phyloP scores from a whole-genome alignment of 2,329 filamentous ascomycete species.

The Sporothrix mexicana region DNA sequence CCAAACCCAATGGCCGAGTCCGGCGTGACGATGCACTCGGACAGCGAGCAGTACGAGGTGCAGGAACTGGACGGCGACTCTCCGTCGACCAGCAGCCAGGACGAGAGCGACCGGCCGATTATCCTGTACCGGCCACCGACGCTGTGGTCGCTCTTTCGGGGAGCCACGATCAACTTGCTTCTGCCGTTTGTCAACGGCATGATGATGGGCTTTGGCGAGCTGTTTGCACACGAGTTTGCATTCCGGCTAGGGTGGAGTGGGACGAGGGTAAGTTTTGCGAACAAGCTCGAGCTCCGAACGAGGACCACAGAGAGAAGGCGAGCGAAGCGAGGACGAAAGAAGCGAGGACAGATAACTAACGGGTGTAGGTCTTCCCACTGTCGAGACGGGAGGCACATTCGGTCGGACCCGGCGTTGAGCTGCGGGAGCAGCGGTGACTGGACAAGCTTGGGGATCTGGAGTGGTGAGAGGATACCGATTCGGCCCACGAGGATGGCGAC shows the following conservation, averaged over 20 bases:
- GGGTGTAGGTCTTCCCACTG: conserved; percentile 61
- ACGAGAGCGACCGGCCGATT: conserved; percentile 58
- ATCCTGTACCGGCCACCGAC: conserved; percentile 91
- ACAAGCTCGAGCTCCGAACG: neutral
- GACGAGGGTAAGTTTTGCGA: conserved; percentile 73
- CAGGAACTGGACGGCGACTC: conserved; percentile 64
- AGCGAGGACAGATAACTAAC: conserved; percentile 13
- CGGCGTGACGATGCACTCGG: conserved; percentile 77
- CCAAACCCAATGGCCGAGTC: conserved; percentile 69
- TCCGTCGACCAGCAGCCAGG: conserved; percentile 54
- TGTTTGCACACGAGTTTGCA: conserved; percentile 94
- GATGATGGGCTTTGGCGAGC: conserved; percentile 96
- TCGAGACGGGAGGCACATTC: conserved; percentile 67
- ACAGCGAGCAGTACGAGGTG: conserved; percentile 81
- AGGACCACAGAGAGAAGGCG: neutral
- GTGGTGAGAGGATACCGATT: too few relatives aligned
- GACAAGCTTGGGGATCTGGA: conserved; percentile 5
- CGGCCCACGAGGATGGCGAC: too few relatives aligned
- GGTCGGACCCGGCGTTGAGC: conserved; percentile 82
- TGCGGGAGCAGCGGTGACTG: conserved; percentile 67
- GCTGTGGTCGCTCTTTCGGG: conserved; percentile 81
- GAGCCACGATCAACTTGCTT: conserved; percentile 93
- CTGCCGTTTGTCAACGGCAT: conserved; percentile 96
- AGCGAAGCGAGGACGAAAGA: neutral
- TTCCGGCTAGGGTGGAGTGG: conserved; percentile 92